A percentile compares a stretch with the other conserved stretches of the same genome.
Conservation (phyloP, 2,329 filamentous ascomycete genomes). For the Diplodia mutila region DNA sequence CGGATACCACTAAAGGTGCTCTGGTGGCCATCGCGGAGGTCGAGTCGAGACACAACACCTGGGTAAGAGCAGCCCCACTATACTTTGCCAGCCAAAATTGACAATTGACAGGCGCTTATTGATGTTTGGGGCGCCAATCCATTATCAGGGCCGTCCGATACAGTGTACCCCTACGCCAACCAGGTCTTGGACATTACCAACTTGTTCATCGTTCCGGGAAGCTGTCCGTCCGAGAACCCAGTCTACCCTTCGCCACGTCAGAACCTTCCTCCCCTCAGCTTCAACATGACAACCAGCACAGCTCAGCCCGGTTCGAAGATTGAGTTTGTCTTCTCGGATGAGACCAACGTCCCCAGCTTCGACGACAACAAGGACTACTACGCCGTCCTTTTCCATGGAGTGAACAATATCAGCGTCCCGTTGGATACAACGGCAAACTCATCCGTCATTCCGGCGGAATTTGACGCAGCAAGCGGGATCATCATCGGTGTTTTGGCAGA, state of each 20-base stretch:
- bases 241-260: conserved; percentile 45
- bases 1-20: not conserved
- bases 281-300: conserved; percentile 33
- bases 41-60: not conserved
- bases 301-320: conserved; percentile 40
- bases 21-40: not conserved
- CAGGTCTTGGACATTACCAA: conserved; percentile 47
- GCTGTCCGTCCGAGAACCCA: conserved; percentile 44
- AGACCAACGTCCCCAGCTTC: conserved; percentile 35
- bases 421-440: conserved; percentile 41
- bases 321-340: conserved; percentile 38
- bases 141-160: conserved; percentile 49
- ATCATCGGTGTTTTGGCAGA: conserved; percentile 45
- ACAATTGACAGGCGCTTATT: conserved; percentile 43
- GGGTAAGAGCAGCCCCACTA: not conserved
- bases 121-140: conserved; percentile 47
- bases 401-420: conserved; percentile 42
- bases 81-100: not conserved
- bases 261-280: conserved; percentile 39
- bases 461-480: conserved; percentile 43
- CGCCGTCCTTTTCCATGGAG: conserved; percentile 48
- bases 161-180: conserved; percentile 49
- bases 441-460: conserved; percentile 42
- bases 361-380: conserved; percentile 40
- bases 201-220: conserved; percentile 37